phyloP scores from a whole-genome alignment of 2,329 filamentous ascomycete genomes.

The Acephala macrosclerotiorum region DNA sequence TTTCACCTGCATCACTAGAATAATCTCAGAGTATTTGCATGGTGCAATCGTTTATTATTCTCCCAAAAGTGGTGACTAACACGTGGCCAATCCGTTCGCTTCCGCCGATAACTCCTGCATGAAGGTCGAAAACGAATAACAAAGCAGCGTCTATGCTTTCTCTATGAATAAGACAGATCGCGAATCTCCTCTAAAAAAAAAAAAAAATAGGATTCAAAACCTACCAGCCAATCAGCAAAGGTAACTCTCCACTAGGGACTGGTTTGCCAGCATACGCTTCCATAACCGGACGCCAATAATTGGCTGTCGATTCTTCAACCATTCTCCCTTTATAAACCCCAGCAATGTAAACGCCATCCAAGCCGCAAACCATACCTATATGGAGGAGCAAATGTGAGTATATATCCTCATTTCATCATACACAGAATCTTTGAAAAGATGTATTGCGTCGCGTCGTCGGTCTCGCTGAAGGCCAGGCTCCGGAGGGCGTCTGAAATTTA shows the following conservation, averaged over 20 bases:
- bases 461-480: slow-evolving; percentile 24
- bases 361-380: slow-evolving; percentile 21
- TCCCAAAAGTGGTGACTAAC: too few relatives aligned
- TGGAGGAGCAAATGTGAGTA: slow-evolving; percentile 15
- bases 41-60: too few relatives aligned
- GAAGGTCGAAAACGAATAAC: too few relatives aligned
- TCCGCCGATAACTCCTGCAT: too few relatives aligned
- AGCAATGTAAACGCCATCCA: slow-evolving; percentile 24
- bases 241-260: neutral
- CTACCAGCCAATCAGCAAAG: slow-evolving; percentile 11
- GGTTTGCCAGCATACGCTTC: slow-evolving; percentile 18
- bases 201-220: slow-evolving; percentile 7
- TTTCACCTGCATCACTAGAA: too few relatives aligned
- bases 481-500: slow-evolving; percentile 14
- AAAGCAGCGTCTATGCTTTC: too few relatives aligned
- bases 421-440: neutral
- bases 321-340: slow-evolving; percentile 19
- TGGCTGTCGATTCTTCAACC: slow-evolving; percentile 12
- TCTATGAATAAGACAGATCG: neutral
- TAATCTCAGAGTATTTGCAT: too few relatives aligned
- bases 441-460: slow-evolving; percentile 23
- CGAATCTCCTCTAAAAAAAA: neutral
- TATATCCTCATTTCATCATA: neutral
- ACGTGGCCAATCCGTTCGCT: too few relatives aligned
- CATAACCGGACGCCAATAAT: slow-evolving; percentile 19